Percentiles rank a stretch among this genome's conserved stretches.
Conservation (phyloP, 164 flowering plant genomes). For the Kingdonia uniflora region DNA sequence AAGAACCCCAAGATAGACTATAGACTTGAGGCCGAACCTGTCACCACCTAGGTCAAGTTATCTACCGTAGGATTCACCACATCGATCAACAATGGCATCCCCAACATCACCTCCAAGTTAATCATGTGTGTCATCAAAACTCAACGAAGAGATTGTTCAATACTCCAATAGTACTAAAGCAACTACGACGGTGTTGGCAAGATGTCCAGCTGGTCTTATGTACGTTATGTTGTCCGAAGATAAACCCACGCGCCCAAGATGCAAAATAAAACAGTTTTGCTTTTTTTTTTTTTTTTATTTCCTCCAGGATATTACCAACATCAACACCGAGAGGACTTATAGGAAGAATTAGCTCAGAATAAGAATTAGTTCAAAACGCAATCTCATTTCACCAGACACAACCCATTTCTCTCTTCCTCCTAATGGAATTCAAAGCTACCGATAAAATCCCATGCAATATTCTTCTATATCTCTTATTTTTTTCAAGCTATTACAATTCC, state of each 20-base stretch:
- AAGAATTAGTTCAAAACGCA: no score
- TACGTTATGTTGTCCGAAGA: conserved; percentile 80
- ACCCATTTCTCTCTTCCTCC: no score
- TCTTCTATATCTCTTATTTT: no score
- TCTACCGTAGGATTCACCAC: conserved; percentile 22
- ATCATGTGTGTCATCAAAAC: conserved; percentile 86
- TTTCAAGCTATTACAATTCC: no score
- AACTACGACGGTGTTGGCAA: conserved; percentile 71
- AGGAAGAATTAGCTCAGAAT: conserved; percentile 15
- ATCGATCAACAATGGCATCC: conserved; percentile 34
- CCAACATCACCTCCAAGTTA: conserved; percentile 67
- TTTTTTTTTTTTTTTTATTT: no score
- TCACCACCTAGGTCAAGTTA: conserved; percentile 59
- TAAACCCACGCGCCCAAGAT: conserved; percentile 87
- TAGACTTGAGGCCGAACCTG: conserved; percentile 74
- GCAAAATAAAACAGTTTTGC: conserved; percentile 82
- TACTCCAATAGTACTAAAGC: conserved; percentile 60
- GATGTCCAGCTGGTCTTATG: conserved; percentile 86
- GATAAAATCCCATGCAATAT: no score
- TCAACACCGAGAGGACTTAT: conserved; percentile 8
- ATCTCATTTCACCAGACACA: no score
- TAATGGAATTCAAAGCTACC: no score
- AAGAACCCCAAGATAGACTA: conserved; percentile 40
- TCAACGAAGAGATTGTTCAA: conserved; percentile 14
- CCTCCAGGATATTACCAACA: conserved; percentile 30